Evolutionary conservation across 176 grass and related monocot genomes (phyloP).

Genomic region (Oryza brachyantha): DNA sequence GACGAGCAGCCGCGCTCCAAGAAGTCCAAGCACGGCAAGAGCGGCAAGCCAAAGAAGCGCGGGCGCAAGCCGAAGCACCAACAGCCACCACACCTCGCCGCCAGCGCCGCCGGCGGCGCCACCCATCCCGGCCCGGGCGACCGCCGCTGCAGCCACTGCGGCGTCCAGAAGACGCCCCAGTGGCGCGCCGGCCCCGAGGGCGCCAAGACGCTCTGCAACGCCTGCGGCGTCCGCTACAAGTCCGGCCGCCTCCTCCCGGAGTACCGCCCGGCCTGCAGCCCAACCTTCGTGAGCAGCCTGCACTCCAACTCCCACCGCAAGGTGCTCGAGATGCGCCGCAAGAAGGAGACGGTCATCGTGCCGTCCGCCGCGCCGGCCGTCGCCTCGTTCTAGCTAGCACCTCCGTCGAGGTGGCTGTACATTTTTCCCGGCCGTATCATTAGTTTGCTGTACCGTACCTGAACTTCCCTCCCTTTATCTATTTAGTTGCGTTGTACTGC

Average conservation of each 20-base stretch:
- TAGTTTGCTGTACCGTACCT: slow-evolving; percentile 46
- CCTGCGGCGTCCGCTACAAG: slow-evolving; percentile 89
- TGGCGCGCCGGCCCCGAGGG: slow-evolving; percentile 91
- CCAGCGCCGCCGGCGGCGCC: neutral
- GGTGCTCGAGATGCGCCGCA: slow-evolving; percentile 91
- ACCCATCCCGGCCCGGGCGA: slow-evolving; percentile 23
- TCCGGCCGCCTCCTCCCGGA: slow-evolving; percentile 85
- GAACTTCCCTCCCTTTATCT: slow-evolving; percentile 3
- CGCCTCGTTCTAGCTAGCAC: slow-evolving; percentile 46
- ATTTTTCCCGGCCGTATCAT: slow-evolving; percentile 29
- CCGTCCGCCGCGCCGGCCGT: slow-evolving; percentile 35
- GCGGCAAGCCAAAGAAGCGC: slow-evolving; percentile 66
- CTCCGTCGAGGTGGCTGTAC: slow-evolving; percentile 34
- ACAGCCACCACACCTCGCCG: neutral
- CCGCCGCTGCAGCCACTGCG: slow-evolving; percentile 89
- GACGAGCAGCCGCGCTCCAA: slow-evolving; percentile 6
- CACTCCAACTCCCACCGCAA: slow-evolving; percentile 96
- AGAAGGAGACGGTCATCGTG: slow-evolving; percentile 45
- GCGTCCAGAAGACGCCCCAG: slow-evolving; percentile 87
- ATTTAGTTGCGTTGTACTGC: slow-evolving; percentile 19
- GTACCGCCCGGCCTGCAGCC: slow-evolving; percentile 91
- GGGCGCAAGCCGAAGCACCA: slow-evolving; percentile 83
- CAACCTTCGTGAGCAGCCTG: slow-evolving; percentile 62
- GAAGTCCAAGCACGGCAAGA: slow-evolving; percentile 45
- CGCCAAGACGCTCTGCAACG: slow-evolving; percentile 93